phyloP scores from a whole-genome alignment of 192 early-diverging fungal species.

The Podila epigama region DNA sequence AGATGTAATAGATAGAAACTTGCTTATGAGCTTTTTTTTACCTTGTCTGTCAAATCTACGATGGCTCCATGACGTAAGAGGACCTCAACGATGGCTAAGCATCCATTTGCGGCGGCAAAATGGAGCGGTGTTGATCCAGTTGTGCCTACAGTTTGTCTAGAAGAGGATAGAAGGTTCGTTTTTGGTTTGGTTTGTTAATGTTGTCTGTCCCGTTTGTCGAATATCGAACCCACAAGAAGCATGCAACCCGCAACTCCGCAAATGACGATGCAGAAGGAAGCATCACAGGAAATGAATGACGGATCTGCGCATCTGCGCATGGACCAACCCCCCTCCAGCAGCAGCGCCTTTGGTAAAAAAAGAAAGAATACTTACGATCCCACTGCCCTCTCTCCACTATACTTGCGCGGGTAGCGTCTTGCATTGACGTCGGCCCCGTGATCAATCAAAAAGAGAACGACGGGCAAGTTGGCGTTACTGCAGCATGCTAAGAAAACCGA shows the following conservation, averaged over 20 bases:
- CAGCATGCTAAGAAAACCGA: conserved; percentile 36
- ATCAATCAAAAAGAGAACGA: conserved; percentile 74
- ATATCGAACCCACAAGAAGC: too few relatives aligned
- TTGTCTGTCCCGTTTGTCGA: too few relatives aligned
- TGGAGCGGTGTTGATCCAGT: conserved; percentile 83
- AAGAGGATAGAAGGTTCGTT: neutral
- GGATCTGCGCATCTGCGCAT: conserved; percentile 1
- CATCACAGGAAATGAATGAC: neutral
- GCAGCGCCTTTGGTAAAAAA: neutral
- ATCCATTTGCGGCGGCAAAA: conserved; percentile 82
- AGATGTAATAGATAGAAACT: too few relatives aligned
- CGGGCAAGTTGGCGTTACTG: conserved; percentile 63
- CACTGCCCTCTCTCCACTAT: conserved; percentile 29
- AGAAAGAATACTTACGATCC: conserved; percentile 19
- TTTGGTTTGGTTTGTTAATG: too few relatives aligned
- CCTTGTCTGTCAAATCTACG: conserved; percentile 66
- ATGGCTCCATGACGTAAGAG: conserved; percentile 69
- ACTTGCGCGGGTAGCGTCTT: conserved; percentile 52
- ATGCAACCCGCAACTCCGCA: too few relatives aligned
- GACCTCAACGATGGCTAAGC: conserved; percentile 62
- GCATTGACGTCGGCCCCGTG: conserved; percentile 76
- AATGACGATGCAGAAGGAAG: neutral
- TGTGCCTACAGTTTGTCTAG: conserved; percentile 55
- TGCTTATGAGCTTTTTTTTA: neutral
- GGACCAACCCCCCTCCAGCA: conserved; percentile 13